Evolutionary conservation across 108 stramenopile species (phyloP).

Genomic region (Skeletonema marinoi): DNA sequence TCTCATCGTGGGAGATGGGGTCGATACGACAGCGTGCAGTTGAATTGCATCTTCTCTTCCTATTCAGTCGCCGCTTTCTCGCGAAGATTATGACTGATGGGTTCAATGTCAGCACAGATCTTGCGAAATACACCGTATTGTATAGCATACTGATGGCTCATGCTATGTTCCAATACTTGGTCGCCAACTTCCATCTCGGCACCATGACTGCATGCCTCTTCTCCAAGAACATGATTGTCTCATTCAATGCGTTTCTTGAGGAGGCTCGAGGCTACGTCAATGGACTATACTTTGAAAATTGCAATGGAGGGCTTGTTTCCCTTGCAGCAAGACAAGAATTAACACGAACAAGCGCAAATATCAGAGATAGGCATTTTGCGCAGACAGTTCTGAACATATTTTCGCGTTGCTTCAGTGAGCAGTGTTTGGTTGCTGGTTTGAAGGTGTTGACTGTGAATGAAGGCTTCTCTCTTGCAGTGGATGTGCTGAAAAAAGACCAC

Average conservation of each 20-base stretch:
- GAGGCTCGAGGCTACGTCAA: background rate
- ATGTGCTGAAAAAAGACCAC: background rate
- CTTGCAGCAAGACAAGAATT: background rate
- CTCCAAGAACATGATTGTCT: background rate
- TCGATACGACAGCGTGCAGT: background rate
- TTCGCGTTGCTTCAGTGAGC: background rate
- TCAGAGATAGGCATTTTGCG: background rate
- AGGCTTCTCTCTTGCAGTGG: background rate
- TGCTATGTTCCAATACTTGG: slow-evolving; percentile 1
- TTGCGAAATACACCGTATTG: background rate
- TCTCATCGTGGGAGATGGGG: background rate
- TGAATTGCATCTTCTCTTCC: background rate
- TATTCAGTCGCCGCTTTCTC: background rate
- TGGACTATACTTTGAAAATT: background rate
- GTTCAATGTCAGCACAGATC: background rate
- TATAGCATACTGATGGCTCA: background rate
- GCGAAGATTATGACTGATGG: background rate
- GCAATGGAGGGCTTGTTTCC: background rate
- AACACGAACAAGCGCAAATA: background rate
- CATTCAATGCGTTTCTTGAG: background rate
- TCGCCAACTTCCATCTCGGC: background rate
- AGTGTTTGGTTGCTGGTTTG: background rate
- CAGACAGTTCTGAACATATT: background rate
- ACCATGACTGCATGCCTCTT: background rate
- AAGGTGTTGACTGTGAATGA: background rate